These are phyloP conservation scores for Porcisia hertigi DNA, from an alignment of 208 protist genomes.

Conservation along the genomic window DNA sequence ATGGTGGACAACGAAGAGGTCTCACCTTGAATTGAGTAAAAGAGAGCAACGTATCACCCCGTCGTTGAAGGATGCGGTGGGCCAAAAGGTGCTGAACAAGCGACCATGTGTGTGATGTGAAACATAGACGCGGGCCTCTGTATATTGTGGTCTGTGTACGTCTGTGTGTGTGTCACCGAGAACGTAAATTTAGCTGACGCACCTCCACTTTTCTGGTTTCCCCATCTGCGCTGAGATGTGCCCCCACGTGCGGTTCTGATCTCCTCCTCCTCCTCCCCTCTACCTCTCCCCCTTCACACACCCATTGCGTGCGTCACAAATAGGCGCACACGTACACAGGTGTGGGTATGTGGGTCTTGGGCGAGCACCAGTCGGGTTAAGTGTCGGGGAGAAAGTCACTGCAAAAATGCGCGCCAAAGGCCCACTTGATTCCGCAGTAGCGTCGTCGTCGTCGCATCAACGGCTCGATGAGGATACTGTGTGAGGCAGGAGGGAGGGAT, in stretches of 20 bases:
- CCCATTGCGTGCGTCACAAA: background rate
- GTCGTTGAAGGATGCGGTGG: background rate
- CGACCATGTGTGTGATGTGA: no score
- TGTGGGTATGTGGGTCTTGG: background rate
- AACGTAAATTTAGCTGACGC: no score
- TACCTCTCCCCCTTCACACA: background rate
- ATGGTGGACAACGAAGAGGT: slow-evolving; percentile 38
- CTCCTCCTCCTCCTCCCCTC: background rate
- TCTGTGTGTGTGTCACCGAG: background rate
- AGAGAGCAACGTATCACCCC: no score
- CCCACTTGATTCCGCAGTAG: no score
- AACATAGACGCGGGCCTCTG: no score
- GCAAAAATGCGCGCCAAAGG: no score
- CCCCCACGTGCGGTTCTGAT: background rate
- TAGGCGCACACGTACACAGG: background rate
- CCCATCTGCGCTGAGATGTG: background rate
- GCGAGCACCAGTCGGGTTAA: background rate
- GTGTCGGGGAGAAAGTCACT: no score
- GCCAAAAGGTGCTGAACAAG: background rate
- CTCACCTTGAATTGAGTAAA: background rate
- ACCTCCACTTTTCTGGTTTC: background rate
- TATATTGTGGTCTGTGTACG: background rate
- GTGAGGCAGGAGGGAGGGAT: no score
- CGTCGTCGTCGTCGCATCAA: no score
- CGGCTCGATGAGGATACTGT: no score